A percentile compares a stretch with the other conserved stretches of the same genome.
Evolutionary conservation across 148 eudicot genomes (phyloP).

Genomic region (Nyssa sinensis): DNA sequence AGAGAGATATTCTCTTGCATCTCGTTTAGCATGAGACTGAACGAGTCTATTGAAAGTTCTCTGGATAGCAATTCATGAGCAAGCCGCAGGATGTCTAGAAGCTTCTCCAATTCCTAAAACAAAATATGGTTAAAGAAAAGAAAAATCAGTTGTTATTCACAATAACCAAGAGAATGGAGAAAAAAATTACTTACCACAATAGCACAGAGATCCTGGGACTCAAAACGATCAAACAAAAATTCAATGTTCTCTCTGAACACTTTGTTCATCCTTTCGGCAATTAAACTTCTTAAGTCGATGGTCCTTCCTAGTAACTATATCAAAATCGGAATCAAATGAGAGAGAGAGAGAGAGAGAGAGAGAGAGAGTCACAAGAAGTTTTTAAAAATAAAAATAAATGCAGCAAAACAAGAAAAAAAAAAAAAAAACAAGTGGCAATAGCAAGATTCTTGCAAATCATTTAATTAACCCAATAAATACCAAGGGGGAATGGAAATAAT

Average conservation of each 20-base stretch:
- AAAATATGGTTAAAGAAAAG: conserved; percentile 8
- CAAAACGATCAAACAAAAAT: conserved; percentile 88
- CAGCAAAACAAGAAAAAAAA: conserved; percentile 3
- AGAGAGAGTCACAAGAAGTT: background rate
- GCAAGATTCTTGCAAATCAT: no score
- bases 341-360: conserved; percentile 12
- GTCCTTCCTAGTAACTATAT: conserved; percentile 91
- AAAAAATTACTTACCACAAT: conserved; percentile 59
- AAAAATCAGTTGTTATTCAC: conserved; percentile 8
- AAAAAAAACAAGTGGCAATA: no score
- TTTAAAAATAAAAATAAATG: background rate
- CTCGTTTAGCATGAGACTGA: conserved; percentile 77
- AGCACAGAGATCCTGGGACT: conserved; percentile 96
- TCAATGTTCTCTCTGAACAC: conserved; percentile 88
- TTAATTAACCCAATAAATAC: no score
- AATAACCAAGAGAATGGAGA: conserved; percentile 3
- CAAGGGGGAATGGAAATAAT: no score
- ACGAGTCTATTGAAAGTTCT: conserved; percentile 77
- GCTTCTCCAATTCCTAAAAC: conserved; percentile 90
- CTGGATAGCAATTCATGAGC: conserved; percentile 75
- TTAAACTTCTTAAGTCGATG: conserved; percentile 80
- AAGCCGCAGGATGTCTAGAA: conserved; percentile 68
- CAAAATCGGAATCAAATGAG: conserved; percentile 19
- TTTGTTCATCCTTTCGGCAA: conserved; percentile 91
- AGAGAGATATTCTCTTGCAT: conserved; percentile 96